These are phyloP conservation scores for Sarocladiaceae sp. DNA, from an alignment of 2,329 filamentous ascomycete species.

Conservation along the genomic window DNA sequence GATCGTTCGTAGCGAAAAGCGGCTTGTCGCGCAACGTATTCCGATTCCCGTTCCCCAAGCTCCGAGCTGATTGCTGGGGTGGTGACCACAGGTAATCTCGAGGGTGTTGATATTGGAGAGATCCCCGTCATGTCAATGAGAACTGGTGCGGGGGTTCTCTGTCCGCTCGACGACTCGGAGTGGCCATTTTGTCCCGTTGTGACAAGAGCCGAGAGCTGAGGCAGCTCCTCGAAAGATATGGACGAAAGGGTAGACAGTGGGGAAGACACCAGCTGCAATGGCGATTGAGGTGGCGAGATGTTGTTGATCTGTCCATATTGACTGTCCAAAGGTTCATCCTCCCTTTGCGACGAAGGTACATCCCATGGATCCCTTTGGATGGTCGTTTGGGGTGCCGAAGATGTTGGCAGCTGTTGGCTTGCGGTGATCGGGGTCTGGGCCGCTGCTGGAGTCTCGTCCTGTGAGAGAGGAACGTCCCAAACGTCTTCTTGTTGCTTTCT, in stretches of 20 bases:
- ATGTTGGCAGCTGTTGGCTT: no score
- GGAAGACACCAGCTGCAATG: background rate
- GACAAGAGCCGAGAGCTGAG: background rate
- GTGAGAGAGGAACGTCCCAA: constrained; percentile 33
- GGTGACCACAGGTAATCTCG: background rate
- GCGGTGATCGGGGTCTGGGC: background rate
- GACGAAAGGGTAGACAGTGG: constrained; percentile 5
- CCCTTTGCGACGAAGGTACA: constrained; percentile 28
- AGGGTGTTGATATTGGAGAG: background rate
- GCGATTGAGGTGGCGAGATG: background rate
- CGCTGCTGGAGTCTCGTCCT: constrained; percentile 14
- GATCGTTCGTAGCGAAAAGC: constrained; percentile 39
- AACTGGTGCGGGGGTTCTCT: background rate
- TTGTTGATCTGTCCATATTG: background rate
- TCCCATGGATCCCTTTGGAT: constrained; percentile 23
- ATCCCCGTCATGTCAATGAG: background rate
- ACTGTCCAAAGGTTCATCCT: background rate
- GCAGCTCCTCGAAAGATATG: background rate
- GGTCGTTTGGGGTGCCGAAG: background rate
- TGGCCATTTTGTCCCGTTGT: background rate
- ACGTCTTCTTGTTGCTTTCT: constrained; percentile 22
- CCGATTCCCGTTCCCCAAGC: background rate
- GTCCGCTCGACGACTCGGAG: background rate
- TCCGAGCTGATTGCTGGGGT: background rate
- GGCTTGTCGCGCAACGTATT: constrained; percentile 14